Evolutionary conservation across 2,329 filamentous ascomycete species (phyloP), one percentile per base, ranked within the genome.

Genomic region (Purpureocillium lavendulum): DNA sequence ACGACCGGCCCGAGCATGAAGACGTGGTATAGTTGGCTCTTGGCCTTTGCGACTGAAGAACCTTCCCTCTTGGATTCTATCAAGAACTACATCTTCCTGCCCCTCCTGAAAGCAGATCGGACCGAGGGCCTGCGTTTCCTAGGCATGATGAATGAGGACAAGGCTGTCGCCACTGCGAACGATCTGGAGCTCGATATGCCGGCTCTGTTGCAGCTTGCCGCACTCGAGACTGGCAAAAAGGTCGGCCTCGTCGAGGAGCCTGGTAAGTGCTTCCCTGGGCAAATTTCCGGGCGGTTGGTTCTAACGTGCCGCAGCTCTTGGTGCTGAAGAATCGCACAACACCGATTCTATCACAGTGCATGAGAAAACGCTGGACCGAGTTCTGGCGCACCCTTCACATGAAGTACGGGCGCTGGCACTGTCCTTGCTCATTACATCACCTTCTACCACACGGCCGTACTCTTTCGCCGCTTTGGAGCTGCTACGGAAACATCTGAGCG

Each of bases 381-480:
- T 82, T 3, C 57, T 82, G 24, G 63, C 64, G 3, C 70, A 76
- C 60, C 69, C 69, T 32, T 77, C 77, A 50, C 66, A 77, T 50
- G 69, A 78, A 46, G 80, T 90, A 38, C 79, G 88, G 21, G 75
- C 88, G 17, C 76, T 88, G n/a, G 86, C 86, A 0, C 72, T 96
- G 30, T 87, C 87, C 21, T 72, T 96, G 11, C 71, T 95, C 7
- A 77, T 87, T 11, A 80, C 82, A 9, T 90, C 87, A 0, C 77
- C 80, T 9, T 78, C 84, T 2, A 82, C 82, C 1, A 87, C 84
- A 3, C 79, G 77, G 38, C 83, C 87, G 1, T 80, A 94, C 38
- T 81, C 81, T 1, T 52, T 62, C 0, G 69, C 66, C 9, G 73
- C 81, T 0, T 67, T 96, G 3, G 58, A 63, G 3, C 70, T 83